phyloP scores from a whole-genome alignment of 2,329 filamentous ascomycete genomes.

The Penicillium sp. region DNA sequence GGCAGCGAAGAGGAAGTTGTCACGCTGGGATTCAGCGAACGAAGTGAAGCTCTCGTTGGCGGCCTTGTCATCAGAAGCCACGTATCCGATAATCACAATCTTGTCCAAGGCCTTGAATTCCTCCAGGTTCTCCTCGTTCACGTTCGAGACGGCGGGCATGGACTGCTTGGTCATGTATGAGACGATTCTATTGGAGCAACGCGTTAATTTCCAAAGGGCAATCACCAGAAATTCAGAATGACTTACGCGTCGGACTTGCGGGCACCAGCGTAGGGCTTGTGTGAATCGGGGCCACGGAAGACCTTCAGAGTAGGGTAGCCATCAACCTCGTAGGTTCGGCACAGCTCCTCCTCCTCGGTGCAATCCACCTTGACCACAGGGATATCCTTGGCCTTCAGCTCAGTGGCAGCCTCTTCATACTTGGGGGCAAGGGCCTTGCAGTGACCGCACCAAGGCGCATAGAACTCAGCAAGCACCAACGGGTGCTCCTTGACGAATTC shows the following conservation, averaged over 20 bases:
- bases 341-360: conserved; percentile 90
- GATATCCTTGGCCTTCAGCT: conserved; percentile 52
- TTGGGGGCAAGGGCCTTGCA: conserved; percentile 86
- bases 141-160: conserved; percentile 81
- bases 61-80: conserved; percentile 74
- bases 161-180: conserved; percentile 99
- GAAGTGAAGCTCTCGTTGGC: conserved; percentile 80
- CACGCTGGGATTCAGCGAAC: conserved; percentile 73
- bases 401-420: conserved; percentile 51
- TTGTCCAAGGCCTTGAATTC: conserved; percentile 99
- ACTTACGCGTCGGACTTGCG: conserved; percentile 75
- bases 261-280: conserved; percentile 80
- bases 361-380: conserved; percentile 66
- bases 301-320: conserved; percentile 99
- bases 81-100: conserved; percentile 89
- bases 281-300: conserved; percentile 85
- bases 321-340: conserved; percentile 85
- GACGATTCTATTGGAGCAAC: conserved; percentile 51
- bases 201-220: conserved; percentile 16
- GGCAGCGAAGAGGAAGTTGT: conserved; percentile 89
- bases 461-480: conserved; percentile 95
- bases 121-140: conserved; percentile 78
- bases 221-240: neutral
- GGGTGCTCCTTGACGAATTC: conserved; percentile 82
- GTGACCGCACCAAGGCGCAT: conserved; percentile 94